Base-by-base conservation (phyloP, 352 stramenopile species). In the Globisporangium perplexum region DNA sequence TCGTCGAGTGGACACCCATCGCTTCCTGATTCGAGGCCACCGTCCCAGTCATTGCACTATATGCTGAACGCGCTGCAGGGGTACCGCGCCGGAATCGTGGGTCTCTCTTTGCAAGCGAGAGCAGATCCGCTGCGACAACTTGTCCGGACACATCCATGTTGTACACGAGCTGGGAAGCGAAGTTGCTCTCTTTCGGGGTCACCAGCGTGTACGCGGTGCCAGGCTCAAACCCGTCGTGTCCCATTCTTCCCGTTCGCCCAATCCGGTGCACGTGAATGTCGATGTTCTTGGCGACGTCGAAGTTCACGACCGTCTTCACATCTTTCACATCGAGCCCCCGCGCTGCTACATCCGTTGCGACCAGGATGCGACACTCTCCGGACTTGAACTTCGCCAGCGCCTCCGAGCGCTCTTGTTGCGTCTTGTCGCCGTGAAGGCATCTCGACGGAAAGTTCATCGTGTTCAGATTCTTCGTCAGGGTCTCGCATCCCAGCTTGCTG, bases 211-310 rank as follows among this genome's bases (percentile, higher is more conserved):
- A 93, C 3, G 86, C 86, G 1, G 77, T 93, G 11, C 86, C 86
- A 47, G 78, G 74, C 23, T 84, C 73, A 20, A 96, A 87, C 0
- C 86, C 86, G 36, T 94, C 84, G 3, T 71, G 48, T 0, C 84
- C 83, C 86, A 94, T 94, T 7, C 88, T 77, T 14, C 88, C 88
- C 0, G 88, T 97, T 20, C 88, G 79, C 4, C 88, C 88, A 24
- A 96, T 94, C 1, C 88, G 83, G 60, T 97, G 88, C 30, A 96
- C 83, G 58, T 97, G 88, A 1, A 82, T 95, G 50, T 97, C 88
- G 42, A 97, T 97, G 31, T 78, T 95, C 62, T 95, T 96, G 22
- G 88, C 88, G n/a, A 93, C 74, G 53, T 97, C 88, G 51, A 88
- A 97, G 54, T 96, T 95, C 47, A 97, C 72, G 1, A 97, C 88